phyloP scores from a whole-genome alignment of 345 rosid species.

The Gossypium anomalum region DNA sequence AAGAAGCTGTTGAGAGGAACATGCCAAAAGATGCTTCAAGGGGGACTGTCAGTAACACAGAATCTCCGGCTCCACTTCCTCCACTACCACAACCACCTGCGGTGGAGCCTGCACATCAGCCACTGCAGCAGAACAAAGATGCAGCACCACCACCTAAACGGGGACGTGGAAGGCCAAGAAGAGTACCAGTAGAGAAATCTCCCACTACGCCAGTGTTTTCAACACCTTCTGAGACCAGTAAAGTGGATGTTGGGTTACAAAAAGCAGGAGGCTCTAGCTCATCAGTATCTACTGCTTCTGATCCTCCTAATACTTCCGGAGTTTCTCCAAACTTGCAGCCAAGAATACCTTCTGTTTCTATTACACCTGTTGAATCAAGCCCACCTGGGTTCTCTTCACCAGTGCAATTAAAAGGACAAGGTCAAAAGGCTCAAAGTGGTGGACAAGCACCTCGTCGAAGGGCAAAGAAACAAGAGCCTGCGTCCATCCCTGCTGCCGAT shows the following conservation, averaged over 20 bases:
- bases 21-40: slow-evolving; percentile 35
- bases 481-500: slow-evolving; percentile 23
- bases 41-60: slow-evolving; percentile 22
- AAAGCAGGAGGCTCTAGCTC: slow-evolving; percentile 34
- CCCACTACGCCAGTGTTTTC: slow-evolving; percentile 29
- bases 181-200: slow-evolving; percentile 46
- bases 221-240: slow-evolving; percentile 30
- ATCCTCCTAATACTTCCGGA: slow-evolving; percentile 24
- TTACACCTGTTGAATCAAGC: slow-evolving; percentile 30
- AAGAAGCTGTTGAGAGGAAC: slow-evolving; percentile 39
- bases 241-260: slow-evolving; percentile 32
- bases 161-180: slow-evolving; percentile 94
- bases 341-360: slow-evolving; percentile 24
- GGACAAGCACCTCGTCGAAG: slow-evolving; percentile 39
- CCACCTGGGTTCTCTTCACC: slow-evolving; percentile 25
- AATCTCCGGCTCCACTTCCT: slow-evolving; percentile 18
- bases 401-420: slow-evolving; percentile 32
- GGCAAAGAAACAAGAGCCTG: slow-evolving; percentile 36
- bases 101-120: slow-evolving; percentile 25
- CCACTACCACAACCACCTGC: slow-evolving; percentile 22
- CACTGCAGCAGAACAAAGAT: slow-evolving; percentile 41
- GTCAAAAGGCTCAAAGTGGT: slow-evolving; percentile 25
- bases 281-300: slow-evolving; percentile 23
- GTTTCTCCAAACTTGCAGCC: slow-evolving; percentile 27
- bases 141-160: slow-evolving; percentile 72